phyloP scores from a whole-genome alignment of 192 early-diverging fungal species.

The Rhizoclosmatium sp. region DNA sequence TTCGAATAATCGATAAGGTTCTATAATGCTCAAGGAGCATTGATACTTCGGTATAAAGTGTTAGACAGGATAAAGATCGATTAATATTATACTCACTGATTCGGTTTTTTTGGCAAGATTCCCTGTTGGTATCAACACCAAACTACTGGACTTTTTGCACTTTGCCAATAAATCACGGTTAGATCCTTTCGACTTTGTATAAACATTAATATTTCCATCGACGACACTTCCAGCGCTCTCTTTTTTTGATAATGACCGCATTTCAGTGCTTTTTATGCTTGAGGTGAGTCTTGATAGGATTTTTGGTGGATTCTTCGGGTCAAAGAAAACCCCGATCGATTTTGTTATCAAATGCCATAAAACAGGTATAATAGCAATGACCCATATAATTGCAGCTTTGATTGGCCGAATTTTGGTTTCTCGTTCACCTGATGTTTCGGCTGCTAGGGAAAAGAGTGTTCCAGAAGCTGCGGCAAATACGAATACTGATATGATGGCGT shows the following conservation, averaged over 20 bases:
- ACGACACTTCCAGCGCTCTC: neutral
- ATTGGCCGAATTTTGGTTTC: neutral
- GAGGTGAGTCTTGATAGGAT: neutral
- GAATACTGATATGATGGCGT: neutral
- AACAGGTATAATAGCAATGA: neutral
- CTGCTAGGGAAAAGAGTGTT: neutral
- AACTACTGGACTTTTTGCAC: too few species aligned
- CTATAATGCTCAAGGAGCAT: too few species aligned
- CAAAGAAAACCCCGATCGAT: neutral
- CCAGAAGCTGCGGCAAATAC: neutral
- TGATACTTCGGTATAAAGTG: too few species aligned
- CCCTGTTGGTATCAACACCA: too few species aligned
- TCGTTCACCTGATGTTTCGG: neutral
- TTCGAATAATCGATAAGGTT: too few species aligned
- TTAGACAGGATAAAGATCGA: too few species aligned
- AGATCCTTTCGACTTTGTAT: neutral
- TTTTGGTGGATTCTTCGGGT: neutral
- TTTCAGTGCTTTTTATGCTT: neutral
- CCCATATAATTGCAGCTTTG: neutral
- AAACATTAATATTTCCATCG: neutral
- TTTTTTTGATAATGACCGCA: neutral
- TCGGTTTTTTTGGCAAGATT: too few species aligned
- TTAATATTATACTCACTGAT: too few species aligned
- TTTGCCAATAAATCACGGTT: neutral
- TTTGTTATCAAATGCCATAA: neutral